These are phyloP conservation scores for Paramyrothecium roridum DNA, from an alignment of 2,329 filamentous ascomycete species.

Conservation along the genomic window DNA sequence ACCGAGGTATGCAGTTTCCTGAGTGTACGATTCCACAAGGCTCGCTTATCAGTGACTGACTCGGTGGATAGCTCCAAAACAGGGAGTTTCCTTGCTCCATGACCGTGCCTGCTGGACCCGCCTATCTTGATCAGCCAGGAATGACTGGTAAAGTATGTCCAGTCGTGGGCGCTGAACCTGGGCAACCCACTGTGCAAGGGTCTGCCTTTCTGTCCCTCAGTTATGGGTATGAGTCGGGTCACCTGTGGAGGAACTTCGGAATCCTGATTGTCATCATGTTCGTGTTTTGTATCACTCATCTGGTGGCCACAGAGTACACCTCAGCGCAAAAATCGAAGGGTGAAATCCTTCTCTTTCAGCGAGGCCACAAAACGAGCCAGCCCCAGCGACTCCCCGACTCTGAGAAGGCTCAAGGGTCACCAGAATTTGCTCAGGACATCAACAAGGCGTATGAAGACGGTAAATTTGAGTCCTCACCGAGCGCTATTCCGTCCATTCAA, in stretches of 20 bases:
- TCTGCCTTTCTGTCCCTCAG: neutral
- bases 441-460: neutral
- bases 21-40: slow-evolving; percentile 2
- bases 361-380: neutral
- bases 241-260: neutral
- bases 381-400: neutral
- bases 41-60: neutral
- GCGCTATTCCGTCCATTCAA: neutral
- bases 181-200: neutral
- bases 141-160: neutral
- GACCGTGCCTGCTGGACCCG: neutral
- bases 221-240: neutral
- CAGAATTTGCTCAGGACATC: neutral
- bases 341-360: neutral
- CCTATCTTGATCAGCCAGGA: neutral
- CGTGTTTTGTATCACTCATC: neutral
- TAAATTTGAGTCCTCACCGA: neutral
- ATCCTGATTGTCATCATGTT: neutral
- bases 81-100: neutral
- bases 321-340: neutral
- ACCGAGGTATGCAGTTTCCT: slow-evolving; percentile 11
- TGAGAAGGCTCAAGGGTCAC: neutral
- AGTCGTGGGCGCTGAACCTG: neutral
- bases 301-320: neutral
- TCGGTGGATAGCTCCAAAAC: slow-evolving; percentile 3